phyloP scores from a whole-genome alignment of 2,329 filamentous ascomycete species.

The Hyphodiscus sp. region DNA sequence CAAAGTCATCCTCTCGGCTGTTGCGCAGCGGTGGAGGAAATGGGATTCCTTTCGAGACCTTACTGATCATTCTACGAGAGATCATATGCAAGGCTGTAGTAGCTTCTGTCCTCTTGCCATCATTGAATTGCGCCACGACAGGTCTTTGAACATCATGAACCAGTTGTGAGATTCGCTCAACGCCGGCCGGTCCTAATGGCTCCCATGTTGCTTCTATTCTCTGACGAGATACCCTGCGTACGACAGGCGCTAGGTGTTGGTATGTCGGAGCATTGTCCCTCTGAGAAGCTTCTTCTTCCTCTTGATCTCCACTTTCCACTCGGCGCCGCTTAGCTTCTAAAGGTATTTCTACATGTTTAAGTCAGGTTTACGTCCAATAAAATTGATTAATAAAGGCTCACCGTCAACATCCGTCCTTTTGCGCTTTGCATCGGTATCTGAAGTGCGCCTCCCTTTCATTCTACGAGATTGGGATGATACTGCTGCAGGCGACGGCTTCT shows the following conservation, averaged over 20 bases:
- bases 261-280: slow-evolving; percentile 29
- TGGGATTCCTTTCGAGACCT: slow-evolving; percentile 54
- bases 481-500: neutral
- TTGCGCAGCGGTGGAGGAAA: slow-evolving; percentile 52
- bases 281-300: slow-evolving; percentile 2
- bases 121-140: slow-evolving; percentile 49
- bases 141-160: slow-evolving; percentile 54
- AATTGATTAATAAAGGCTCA: neutral
- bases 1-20: slow-evolving; percentile 52
- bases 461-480: neutral
- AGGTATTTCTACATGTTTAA: slow-evolving; percentile 1
- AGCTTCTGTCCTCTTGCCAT: slow-evolving; percentile 39
- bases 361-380: neutral
- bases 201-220: slow-evolving; percentile 65
- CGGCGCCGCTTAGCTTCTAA: slow-evolving; percentile 8
- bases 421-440: neutral
- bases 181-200: slow-evolving; percentile 46
- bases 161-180: slow-evolving; percentile 49
- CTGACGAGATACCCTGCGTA: slow-evolving; percentile 50
- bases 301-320: neutral
- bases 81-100: slow-evolving; percentile 48
- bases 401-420: neutral
- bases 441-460: neutral
- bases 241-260: slow-evolving; percentile 45
- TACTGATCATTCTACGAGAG: slow-evolving; percentile 48